Evolutionary conservation across 1,284 basidiomycete species (phyloP), one percentile per base, ranked within the genome.

Genomic region (Ceratobasidium sp.): DNA sequence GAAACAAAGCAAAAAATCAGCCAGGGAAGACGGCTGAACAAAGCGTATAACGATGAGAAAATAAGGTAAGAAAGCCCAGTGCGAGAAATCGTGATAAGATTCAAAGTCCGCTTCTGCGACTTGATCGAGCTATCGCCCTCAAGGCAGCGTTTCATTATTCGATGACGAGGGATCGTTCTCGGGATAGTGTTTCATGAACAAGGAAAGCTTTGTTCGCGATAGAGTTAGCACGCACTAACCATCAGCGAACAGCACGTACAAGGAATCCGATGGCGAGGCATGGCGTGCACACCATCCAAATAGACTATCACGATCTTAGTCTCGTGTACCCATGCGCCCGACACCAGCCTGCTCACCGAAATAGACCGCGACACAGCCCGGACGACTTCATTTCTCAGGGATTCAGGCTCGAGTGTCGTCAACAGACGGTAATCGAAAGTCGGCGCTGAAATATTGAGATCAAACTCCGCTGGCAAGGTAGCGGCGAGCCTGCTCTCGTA

Each of bases 271-370:
- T 62, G 32, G 46, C 76, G n/a, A 79, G 81, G 80, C 89, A 87
- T 34, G 90, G 90, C 52, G 87, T 82, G 80, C 90, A 91, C 34
- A 89, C 85, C 19, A 87, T 87, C 90, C 90, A 91, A 76, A 91
- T 85, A 69, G 85, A 86, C 90, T 91, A 67, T 79, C 71, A 43
- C 73, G 73, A 51, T 51, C 64, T 66, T 66, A 73, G 76, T 46
- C 54, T 52, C 25, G 57, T 34, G 29, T 22, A 46, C 17, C 37
- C 46, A 54, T 15, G 57, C 44, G 15, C 17, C 25, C 74, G n/a
- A 57, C 19, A 22, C 22, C 52, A 52, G 49, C 37, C 44, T 37
- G 44, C 79, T 69, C 65, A 80, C 79, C 64, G 79, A 80, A 59
- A 80, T 69, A 46, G 79, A 77, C 34, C 40, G 66, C 19, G 79